Conservation (phyloP, 305 asterid genomes). For the Fraxinus paxiana region DNA sequence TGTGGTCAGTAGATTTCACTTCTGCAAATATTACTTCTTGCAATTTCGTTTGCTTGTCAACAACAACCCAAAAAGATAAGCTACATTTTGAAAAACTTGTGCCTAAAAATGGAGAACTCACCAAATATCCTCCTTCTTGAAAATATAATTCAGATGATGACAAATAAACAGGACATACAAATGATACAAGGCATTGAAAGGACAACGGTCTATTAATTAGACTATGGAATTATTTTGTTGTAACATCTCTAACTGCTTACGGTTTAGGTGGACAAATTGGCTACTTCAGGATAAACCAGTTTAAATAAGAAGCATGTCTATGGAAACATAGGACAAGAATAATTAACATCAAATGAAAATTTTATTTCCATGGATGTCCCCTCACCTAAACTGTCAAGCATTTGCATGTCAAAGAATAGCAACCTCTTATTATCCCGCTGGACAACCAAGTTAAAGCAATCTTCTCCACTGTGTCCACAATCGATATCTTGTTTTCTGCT, state of each 20-base stretch:
- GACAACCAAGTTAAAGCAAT: conserved; percentile 39
- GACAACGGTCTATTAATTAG: not conserved
- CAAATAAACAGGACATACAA: not conserved
- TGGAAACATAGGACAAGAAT: not conserved
- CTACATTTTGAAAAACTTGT: too few relatives aligned
- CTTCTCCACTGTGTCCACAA: conserved; percentile 42
- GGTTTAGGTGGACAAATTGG: not conserved
- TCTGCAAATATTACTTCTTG: too few relatives aligned
- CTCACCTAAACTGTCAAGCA: conserved; percentile 51
- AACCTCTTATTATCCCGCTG: conserved; percentile 62
- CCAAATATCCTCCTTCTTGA: too few relatives aligned
- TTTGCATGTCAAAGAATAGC: conserved; percentile 64
- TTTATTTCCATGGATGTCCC: conserved; percentile 8
- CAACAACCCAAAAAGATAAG: too few relatives aligned
- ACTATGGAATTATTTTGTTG: not conserved
- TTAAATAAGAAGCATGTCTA: not conserved
- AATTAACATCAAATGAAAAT: conserved; percentile 8
- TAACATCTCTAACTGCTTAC: not conserved
- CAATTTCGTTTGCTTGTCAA: too few relatives aligned
- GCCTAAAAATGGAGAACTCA: too few relatives aligned
- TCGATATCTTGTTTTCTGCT: conserved; percentile 20
- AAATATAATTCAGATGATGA: not conserved
- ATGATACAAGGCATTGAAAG: not conserved
- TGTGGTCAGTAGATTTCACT: too few relatives aligned
- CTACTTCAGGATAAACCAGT: not conserved